Base-by-base conservation (phyloP, 116 monocot genomes). In the Phalaenopsis hybrid region DNA sequence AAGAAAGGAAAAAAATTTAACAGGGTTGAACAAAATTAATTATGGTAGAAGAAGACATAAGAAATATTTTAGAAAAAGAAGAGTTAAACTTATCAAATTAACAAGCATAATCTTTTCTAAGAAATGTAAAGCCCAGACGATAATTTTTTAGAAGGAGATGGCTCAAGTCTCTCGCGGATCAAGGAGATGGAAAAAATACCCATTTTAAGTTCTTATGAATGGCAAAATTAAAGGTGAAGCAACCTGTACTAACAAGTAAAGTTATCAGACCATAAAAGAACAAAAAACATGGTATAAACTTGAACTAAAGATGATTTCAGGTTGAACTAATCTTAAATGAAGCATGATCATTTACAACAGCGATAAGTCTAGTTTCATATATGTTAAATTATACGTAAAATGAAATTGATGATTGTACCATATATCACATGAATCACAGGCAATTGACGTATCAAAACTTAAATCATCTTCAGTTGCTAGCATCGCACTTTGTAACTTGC, bases 381-480 rank as follows among this genome's bases (percentile, higher is more conserved):
- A 45, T 9, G 46, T 20, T 15, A 72, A 37, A 34, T 34, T 72
- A 37, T 41, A 72, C 16, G 23, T 55, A 44, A 20, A 75, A 75
- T 46, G 48, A 44, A 75, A 75, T 45, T 3, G 7, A 75, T 46
- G 75, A 33, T 41, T 58, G 31, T 90, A 94, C 97, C 97, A 98
- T 80, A 83, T 84, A 82, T 98, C 97, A 90, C 97, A 98, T 81
- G 97, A 98, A 89, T 98, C 97, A 88, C 97, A 98, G 84, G 97
- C 97, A 85, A 98, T 92, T 82, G 97, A 98, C 61, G 97, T 98
- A 85, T 98, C 97, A 59, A 87, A 80, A 83, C 65, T 86, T 70
- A 79, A 84, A 86, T 87, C 89, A 81, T 90, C 91, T 68, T 84
- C 90, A 16, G 41, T 51, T 81, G 84, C 77, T 74, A 85, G 51